These are phyloP conservation scores for Plantago rigida DNA, from an alignment of 305 asterid species.

Conservation along the genomic window DNA sequence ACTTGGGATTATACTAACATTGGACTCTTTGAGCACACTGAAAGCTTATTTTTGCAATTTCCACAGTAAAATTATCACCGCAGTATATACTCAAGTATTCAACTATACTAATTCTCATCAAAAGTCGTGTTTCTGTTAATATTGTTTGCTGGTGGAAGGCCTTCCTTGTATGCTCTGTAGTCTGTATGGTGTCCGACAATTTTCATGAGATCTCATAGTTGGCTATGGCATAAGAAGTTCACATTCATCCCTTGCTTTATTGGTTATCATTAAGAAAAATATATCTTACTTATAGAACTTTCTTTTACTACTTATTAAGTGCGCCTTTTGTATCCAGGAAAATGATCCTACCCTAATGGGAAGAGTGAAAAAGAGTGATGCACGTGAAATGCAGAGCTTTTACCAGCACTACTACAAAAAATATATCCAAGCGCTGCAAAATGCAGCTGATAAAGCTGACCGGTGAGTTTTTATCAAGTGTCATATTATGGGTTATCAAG, in stretches of 20 bases:
- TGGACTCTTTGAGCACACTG: neutral
- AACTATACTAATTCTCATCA: neutral
- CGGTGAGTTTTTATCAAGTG: constrained; percentile 48
- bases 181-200: neutral
- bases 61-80: neutral
- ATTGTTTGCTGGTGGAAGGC: neutral
- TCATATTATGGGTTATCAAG: constrained; percentile 9
- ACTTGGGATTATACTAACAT: neutral
- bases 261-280: neutral
- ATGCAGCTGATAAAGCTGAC: constrained; percentile 95
- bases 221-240: neutral
- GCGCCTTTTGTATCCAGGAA: constrained; percentile 50
- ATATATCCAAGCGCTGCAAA: constrained; percentile 95
- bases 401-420: constrained; percentile 95
- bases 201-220: neutral
- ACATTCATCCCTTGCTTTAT: neutral
- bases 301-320: constrained; percentile 11
- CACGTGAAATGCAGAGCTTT: constrained; percentile 99
- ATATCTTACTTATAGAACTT: constrained; percentile 7
- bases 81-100: neutral
- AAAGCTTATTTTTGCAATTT: neutral
- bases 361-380: constrained; percentile 96
- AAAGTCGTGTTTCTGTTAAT: neutral
- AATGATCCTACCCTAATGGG: constrained; percentile 95
- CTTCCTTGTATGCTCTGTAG: neutral